Percentiles rank a stretch among this genome's conserved stretches.
These are phyloP conservation scores for Microcyclospora tardicrescens DNA, from an alignment of 2,329 filamentous ascomycete genomes.

Conservation along the genomic window DNA sequence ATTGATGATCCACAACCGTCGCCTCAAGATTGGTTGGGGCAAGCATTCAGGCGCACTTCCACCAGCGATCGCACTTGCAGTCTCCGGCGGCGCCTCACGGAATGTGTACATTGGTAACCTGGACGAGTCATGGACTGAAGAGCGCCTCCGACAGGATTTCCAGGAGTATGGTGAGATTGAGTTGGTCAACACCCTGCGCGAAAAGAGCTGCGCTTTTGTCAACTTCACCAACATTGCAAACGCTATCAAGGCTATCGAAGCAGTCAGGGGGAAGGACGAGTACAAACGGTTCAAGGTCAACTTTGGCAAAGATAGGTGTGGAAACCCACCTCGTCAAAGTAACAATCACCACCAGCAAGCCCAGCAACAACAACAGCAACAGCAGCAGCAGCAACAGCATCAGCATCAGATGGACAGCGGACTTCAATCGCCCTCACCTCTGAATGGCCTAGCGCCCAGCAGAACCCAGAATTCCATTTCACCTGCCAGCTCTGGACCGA, in stretches of 20 bases:
- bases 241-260: slow-evolving; percentile 98
- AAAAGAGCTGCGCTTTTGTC: slow-evolving; percentile 99
- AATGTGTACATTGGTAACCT: slow-evolving; percentile 98
- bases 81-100: slow-evolving; percentile 91
- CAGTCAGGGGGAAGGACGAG: slow-evolving; percentile 83
- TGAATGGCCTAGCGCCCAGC: slow-evolving; percentile 45
- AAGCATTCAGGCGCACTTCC: slow-evolving; percentile 96
- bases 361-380: slow-evolving; percentile 45
- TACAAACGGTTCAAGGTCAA: slow-evolving; percentile 99
- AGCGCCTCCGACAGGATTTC: slow-evolving; percentile 89
- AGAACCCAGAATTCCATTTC: slow-evolving; percentile 47
- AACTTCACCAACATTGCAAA: slow-evolving; percentile 99
- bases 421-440: slow-evolving; percentile 41
- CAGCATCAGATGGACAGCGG: slow-evolving; percentile 39
- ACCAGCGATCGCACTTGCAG: slow-evolving; percentile 86
- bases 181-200: slow-evolving; percentile 85
- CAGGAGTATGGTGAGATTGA: slow-evolving; percentile 97
- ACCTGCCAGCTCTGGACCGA: slow-evolving; percentile 43
- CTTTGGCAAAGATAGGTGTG: slow-evolving; percentile 96
- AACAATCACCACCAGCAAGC: slow-evolving; percentile 44
- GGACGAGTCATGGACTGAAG: slow-evolving; percentile 94
- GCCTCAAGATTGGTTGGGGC: slow-evolving; percentile 97
- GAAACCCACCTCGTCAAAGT: slow-evolving; percentile 85
- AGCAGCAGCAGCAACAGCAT: slow-evolving; percentile 42
- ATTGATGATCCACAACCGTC: slow-evolving; percentile 96